A percentile compares a stretch with the other conserved stretches of the same genome.
Conservation (phyloP, 345 rosid genomes). For the Populus davidiana region DNA sequence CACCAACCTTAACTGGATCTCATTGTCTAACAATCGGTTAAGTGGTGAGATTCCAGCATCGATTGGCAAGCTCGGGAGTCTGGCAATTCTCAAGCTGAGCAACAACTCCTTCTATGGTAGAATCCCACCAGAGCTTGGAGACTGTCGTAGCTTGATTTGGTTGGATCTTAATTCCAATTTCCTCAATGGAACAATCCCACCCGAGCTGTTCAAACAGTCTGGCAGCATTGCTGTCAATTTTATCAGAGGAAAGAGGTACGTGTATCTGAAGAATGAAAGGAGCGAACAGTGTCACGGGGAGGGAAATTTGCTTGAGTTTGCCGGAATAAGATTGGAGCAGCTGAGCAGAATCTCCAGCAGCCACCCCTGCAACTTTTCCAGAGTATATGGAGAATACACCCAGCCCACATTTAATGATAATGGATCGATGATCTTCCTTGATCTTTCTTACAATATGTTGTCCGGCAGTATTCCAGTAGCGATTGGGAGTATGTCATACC, state of each 20-base stretch:
- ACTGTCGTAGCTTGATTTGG: constrained; percentile 87
- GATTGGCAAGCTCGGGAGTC: constrained; percentile 66
- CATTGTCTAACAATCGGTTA: constrained; percentile 74
- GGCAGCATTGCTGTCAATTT: constrained; percentile 76
- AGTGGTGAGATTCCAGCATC: constrained; percentile 75
- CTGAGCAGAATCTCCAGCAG: constrained; percentile 58
- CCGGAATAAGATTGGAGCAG: constrained; percentile 64
- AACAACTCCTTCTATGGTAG: constrained; percentile 75
- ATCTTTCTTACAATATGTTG: constrained; percentile 70
- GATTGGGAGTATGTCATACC: constrained; percentile 72
- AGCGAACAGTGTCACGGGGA: constrained; percentile 84
- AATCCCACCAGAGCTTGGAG: constrained; percentile 88
- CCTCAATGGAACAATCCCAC: constrained; percentile 72
- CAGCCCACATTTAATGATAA: constrained; percentile 80
- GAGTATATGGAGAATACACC: constrained; percentile 65
- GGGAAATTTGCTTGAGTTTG: constrained; percentile 85
- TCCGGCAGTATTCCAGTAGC: constrained; percentile 75
- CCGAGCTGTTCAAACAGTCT: constrained; percentile 75
- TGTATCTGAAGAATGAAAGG: constrained; percentile 74
- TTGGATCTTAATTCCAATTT: constrained; percentile 78
- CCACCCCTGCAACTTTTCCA: constrained; percentile 79
- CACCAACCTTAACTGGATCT: constrained; percentile 76
- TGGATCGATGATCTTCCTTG: constrained; percentile 92
- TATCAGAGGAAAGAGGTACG: constrained; percentile 72
- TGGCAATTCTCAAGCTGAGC: constrained; percentile 89